A percentile compares a stretch with the other conserved stretches of the same genome.
Conservation (phyloP, 108 stramenopile genomes). For the Nannochloropsis salina region DNA sequence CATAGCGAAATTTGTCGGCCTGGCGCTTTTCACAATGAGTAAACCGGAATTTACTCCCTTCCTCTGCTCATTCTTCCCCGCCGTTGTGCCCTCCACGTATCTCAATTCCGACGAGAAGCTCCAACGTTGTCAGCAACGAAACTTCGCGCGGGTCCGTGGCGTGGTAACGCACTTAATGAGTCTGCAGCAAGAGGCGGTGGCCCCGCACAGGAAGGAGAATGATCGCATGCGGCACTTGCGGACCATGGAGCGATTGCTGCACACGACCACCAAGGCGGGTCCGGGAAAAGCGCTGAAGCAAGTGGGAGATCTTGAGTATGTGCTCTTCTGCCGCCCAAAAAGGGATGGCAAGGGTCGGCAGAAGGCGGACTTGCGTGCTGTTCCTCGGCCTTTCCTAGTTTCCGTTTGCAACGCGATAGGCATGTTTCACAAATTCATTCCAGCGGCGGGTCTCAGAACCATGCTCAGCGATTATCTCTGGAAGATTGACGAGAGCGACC, state of each 20-base stretch:
- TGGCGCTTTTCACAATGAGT: constrained; percentile 5
- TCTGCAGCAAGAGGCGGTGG: constrained; percentile 13
- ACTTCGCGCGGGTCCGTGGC: background rate
- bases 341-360: constrained; percentile 3
- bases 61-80: constrained; percentile 13
- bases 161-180: background rate
- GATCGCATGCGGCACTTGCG: constrained; percentile 17
- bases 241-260: background rate
- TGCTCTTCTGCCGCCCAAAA: background rate
- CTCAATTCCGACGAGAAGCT: constrained; percentile 13
- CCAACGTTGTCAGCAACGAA: constrained; percentile 10
- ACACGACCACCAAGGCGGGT: background rate
- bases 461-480: background rate
- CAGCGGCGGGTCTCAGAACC: background rate
- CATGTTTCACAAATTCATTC: constrained; percentile 13
- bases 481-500: background rate
- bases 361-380: background rate
- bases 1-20: background rate
- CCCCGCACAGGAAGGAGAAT: constrained; percentile 14
- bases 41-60: constrained; percentile 20
- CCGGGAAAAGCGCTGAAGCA: background rate
- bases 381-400: background rate
- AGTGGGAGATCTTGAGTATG: background rate
- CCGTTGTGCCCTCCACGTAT: background rate
- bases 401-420: background rate